Evolutionary conservation across 1,139 yeast species (phyloP), one percentile per base, ranked within the genome.

Genomic region (Yamadazyma pseudoaaseri): DNA sequence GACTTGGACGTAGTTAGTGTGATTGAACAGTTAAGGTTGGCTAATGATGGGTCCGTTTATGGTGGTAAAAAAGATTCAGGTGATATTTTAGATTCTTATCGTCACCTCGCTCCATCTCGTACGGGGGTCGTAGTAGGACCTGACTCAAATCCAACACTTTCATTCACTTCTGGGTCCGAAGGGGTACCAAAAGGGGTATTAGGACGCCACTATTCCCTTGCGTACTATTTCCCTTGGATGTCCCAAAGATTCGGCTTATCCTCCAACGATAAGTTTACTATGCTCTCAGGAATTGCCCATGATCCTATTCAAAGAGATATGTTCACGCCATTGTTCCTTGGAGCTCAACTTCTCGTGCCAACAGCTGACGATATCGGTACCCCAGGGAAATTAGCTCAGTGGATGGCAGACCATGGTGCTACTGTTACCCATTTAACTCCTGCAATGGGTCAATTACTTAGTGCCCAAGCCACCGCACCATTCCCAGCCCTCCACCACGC

Each of bases 221-320:
- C 98, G 1, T 92, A 94, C 65, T 92, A 92, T 61, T 92, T 92
- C 75, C 96, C 96, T 25, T 92, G 99, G 99, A 92, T 92, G 99
- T 74, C 97, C 12, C 62, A 86, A 56, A 76, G 81, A 35, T 92
- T 94, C 54, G 78, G 81, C 27, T 73, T 92, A 31, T 75, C 85
- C 22, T 85, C 77, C 38, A 74, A 81, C 27, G 98, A 94, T 62
- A 83, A 73, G 55, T 92, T 92, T 65, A 94, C 99, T 16, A 92
- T 92, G 99, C 75, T 92, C 41, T 86, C 96, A 17, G 99, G 99
- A 54, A 92, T 92, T 58, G 99, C 99, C 0, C 99, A 92, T 57
- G 99, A 92, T 62, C 99, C 99, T 11, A 92, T 92, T 43, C 99
- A 92, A 67, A 83, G 99, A 70, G 99, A 92, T 59, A 94, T 92